phyloP scores from a whole-genome alignment of 495 filamentous ascomycete species.

The Aspergillus sparsus region DNA sequence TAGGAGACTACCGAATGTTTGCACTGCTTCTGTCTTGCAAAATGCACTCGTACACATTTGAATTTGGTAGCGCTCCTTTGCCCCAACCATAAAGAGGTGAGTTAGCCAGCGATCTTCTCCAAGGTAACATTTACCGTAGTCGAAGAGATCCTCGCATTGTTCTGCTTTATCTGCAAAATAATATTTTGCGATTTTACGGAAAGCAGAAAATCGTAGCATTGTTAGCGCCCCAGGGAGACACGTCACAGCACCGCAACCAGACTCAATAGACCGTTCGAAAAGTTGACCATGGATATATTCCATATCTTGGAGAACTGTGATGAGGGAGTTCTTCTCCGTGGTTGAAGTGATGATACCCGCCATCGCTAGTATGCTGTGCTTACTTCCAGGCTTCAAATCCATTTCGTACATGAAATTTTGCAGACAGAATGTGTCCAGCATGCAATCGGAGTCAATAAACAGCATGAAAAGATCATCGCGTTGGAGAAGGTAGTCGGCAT shows the following conservation, averaged over 20 bases:
- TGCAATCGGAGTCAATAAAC: slow-evolving; percentile 98
- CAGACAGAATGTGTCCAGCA: slow-evolving; percentile 86
- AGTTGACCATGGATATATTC: slow-evolving; percentile 98
- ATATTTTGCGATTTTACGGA: slow-evolving; percentile 96
- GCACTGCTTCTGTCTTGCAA: slow-evolving; percentile 97
- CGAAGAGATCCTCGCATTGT: slow-evolving; percentile 94
- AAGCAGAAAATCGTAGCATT: slow-evolving; percentile 93
- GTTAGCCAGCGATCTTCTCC: slow-evolving; percentile 98
- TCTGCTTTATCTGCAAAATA: slow-evolving; percentile 98
- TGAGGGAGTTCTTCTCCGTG: slow-evolving; percentile 81
- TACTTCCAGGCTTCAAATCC: slow-evolving; percentile 94
- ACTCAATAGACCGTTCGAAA: slow-evolving; percentile 95
- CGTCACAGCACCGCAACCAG: slow-evolving; percentile 90
- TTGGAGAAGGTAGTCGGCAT: slow-evolving; percentile 80
- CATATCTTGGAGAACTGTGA: slow-evolving; percentile 95
- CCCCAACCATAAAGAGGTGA: slow-evolving; percentile 98
- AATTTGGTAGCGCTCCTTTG: slow-evolving; percentile 89
- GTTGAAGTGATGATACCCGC: slow-evolving; percentile 97
- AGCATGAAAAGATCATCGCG: slow-evolving; percentile 94
- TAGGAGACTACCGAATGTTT: slow-evolving; percentile 79
- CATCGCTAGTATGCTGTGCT: slow-evolving; percentile 95
- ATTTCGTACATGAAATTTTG: slow-evolving; percentile 99
- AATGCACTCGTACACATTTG: slow-evolving; percentile 97
- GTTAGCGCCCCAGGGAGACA: slow-evolving; percentile 94
- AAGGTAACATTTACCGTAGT: slow-evolving; percentile 93